Percentiles rank a stretch among this genome's conserved stretches.
phyloP scores from a whole-genome alignment of 2,329 filamentous ascomycete genomes.

The Coniochaeta hoffmannii region DNA sequence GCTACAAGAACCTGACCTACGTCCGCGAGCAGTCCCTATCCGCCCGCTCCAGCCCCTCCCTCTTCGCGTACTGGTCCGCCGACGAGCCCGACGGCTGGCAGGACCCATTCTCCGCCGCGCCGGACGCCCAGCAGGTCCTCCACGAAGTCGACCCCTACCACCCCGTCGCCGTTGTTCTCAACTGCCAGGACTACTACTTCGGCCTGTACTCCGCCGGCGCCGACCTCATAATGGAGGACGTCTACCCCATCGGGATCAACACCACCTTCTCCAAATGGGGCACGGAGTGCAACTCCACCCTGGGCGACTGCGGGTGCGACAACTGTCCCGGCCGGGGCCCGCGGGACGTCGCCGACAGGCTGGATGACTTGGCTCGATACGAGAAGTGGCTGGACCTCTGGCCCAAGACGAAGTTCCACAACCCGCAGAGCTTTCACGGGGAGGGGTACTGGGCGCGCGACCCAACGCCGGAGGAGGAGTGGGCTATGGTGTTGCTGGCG shows the following conservation, averaged over 20 bases:
- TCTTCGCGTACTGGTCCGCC: conserved; percentile 37
- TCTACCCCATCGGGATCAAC: conserved; percentile 53
- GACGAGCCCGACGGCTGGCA: conserved; percentile 50
- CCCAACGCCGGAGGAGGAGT: conserved; percentile 33
- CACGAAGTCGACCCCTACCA: conserved; percentile 51
- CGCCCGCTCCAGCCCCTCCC: conserved; percentile 28
- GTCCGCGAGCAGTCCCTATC: conserved; percentile 29
- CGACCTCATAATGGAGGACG: conserved; percentile 53
- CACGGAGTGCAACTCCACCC: conserved; percentile 49
- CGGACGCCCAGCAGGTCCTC: conserved; percentile 34
- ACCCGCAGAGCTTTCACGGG: conserved; percentile 39
- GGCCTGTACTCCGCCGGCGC: conserved; percentile 43
- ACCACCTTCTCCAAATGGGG: conserved; percentile 45
- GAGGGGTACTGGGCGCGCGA: conserved; percentile 40
- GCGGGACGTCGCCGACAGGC: conserved; percentile 37
- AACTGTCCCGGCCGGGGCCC: conserved; percentile 43
- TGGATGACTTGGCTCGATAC: conserved; percentile 30
- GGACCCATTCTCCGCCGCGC: conserved; percentile 42
- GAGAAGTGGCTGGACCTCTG: conserved; percentile 33
- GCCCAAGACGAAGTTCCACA: conserved; percentile 35
- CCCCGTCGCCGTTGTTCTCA: conserved; percentile 50
- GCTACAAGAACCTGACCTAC: conserved; percentile 35
- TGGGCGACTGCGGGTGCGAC: conserved; percentile 58
- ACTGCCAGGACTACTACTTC: conserved; percentile 57
- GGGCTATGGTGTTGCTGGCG: conserved; percentile 35